A percentile compares a stretch with the other conserved stretches of the same genome.
These are phyloP conservation scores for Ophiocordyceps camponoti-leonardi DNA, from an alignment of 2,329 filamentous ascomycete genomes.

Conservation along the genomic window DNA sequence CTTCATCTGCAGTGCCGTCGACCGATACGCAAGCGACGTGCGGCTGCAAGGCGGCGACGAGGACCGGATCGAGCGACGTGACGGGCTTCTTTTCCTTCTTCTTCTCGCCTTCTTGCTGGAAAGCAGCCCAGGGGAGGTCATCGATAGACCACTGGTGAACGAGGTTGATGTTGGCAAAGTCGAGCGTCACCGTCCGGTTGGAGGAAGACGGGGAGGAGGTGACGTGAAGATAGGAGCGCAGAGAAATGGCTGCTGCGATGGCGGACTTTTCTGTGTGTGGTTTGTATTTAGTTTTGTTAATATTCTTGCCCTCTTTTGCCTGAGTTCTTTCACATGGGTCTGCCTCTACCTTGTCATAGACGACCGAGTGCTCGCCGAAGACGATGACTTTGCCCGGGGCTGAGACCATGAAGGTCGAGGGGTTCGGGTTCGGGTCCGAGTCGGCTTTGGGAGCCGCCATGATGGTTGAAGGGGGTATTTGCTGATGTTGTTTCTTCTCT, in stretches of 20 bases:
- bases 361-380: slow-evolving; percentile 95
- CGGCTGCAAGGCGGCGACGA: slow-evolving; percentile 66
- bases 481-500: too few species aligned
- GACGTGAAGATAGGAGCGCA: slow-evolving; percentile 91
- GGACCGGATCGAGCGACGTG: slow-evolving; percentile 66
- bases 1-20: slow-evolving; percentile 39
- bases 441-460: background rate
- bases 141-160: slow-evolving; percentile 91
- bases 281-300: background rate
- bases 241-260: slow-evolving; percentile 85
- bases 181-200: slow-evolving; percentile 68
- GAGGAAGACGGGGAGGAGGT: slow-evolving; percentile 89
- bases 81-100: slow-evolving; percentile 94
- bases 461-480: background rate
- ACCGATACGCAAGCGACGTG: slow-evolving; percentile 57
- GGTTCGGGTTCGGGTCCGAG: too few species aligned
- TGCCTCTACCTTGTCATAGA: slow-evolving; percentile 71
- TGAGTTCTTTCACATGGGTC: background rate
- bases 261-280: slow-evolving; percentile 42
- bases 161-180: slow-evolving; percentile 81
- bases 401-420: slow-evolving; percentile 91
- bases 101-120: slow-evolving; percentile 69
- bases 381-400: slow-evolving; percentile 97
- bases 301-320: too few species aligned
- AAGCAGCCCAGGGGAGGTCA: slow-evolving; percentile 70